phyloP scores from a whole-genome alignment of 257 asterid genomes.

The Handroanthus guayacan region DNA sequence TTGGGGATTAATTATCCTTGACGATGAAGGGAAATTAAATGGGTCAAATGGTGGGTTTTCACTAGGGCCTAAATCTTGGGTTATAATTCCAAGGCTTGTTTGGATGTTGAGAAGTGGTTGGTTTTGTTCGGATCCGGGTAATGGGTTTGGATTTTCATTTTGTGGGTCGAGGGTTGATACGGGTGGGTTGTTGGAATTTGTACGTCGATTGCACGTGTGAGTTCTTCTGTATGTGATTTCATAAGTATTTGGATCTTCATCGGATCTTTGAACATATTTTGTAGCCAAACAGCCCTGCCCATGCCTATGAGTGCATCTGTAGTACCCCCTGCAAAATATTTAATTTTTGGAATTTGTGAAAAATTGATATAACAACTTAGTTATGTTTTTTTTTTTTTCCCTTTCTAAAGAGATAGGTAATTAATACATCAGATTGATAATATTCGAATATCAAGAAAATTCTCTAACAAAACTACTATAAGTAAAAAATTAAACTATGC shows the following conservation, averaged over 20 bases:
- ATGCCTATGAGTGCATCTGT: slow-evolving; percentile 52
- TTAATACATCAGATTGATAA: too few relatives aligned
- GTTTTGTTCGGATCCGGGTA: slow-evolving; percentile 25
- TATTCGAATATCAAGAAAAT: too few relatives aligned
- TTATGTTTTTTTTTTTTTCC: too few relatives aligned
- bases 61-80: slow-evolving; percentile 21
- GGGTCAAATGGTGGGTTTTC: slow-evolving; percentile 28
- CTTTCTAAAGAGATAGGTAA: too few relatives aligned
- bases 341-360: neutral
- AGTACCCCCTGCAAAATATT: slow-evolving; percentile 48
- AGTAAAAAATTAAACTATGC: too few relatives aligned
- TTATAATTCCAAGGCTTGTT: slow-evolving; percentile 50
- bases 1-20: slow-evolving; percentile 38
- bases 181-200: slow-evolving; percentile 24
- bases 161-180: slow-evolving; percentile 22
- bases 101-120: slow-evolving; percentile 45
- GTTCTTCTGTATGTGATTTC: slow-evolving; percentile 48
- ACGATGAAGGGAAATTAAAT: slow-evolving; percentile 36
- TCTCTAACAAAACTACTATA: too few relatives aligned
- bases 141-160: slow-evolving; percentile 26
- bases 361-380: neutral
- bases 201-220: slow-evolving; percentile 51
- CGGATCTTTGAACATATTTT: slow-evolving; percentile 56
- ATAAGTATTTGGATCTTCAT: slow-evolving; percentile 45
- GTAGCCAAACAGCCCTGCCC: slow-evolving; percentile 52